phyloP scores from a whole-genome alignment of 2,329 filamentous ascomycete genomes.

The Penicillium sp. region DNA sequence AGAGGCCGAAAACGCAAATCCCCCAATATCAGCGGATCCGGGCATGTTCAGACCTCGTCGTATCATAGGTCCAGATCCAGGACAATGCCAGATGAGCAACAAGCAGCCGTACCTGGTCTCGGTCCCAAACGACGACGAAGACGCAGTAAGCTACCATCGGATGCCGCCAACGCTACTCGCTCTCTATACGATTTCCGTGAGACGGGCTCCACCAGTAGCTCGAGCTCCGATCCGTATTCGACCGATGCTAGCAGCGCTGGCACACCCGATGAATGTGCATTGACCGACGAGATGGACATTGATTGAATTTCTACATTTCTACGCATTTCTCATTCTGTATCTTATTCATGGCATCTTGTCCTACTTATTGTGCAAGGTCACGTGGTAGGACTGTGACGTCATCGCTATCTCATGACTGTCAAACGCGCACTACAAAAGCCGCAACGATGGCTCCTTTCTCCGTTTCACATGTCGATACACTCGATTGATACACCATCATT shows the following conservation, averaged over 20 bases:
- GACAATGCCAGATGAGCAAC: constrained; percentile 9
- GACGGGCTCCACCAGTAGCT: constrained; percentile 16
- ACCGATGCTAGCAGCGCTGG: constrained; percentile 18
- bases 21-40: constrained; percentile 11
- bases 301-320: constrained; percentile 30
- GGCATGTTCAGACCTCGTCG: constrained; percentile 1
- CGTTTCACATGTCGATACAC: not conserved
- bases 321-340: no score
- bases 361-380: not conserved
- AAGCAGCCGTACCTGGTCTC: constrained; percentile 10
- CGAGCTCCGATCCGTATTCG: constrained; percentile 20
- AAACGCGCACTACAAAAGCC: not conserved
- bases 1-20: constrained; percentile 37
- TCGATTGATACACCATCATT: not conserved
- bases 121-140: constrained; percentile 27
- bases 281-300: constrained; percentile 33
- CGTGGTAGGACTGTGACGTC: constrained; percentile 32
- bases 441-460: not conserved
- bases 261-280: constrained; percentile 8
- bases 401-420: constrained; percentile 18
- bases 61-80: constrained; percentile 3
- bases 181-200: constrained; percentile 18
- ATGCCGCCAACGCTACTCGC: constrained; percentile 7
- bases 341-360: not conserved
- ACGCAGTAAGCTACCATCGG: constrained; percentile 18